Base-by-base conservation (phyloP, 2,329 filamentous ascomycete genomes). In the Diaporthe vexans region DNA sequence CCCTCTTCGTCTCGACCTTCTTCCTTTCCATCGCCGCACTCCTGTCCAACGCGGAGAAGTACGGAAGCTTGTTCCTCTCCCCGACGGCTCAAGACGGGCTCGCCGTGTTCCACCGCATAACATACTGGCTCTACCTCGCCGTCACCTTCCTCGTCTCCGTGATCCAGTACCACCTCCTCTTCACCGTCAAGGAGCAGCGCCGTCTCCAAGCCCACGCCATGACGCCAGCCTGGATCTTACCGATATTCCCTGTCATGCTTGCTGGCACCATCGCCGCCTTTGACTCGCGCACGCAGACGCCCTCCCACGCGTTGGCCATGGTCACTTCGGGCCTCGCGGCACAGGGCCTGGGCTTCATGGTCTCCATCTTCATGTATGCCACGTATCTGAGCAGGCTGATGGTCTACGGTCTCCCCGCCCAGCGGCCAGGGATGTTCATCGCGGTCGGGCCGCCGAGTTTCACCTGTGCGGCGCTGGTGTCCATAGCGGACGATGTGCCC, bases 231-330 rank as follows among this genome's bases (percentile, higher is more conserved):
- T 91, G 90, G 89, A 88, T 91, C 74, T 83, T 92, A 26, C 90
- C 90, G 7, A 88, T 91, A 74, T 92, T 91, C 80, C 90, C 90
- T 10, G 83, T 90, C 78, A 92, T 92, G 90, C 85, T 92, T 29
- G 85, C 87, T 24, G 91, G 91, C 29, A 92, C 90, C 11, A 85
- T 92, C 54, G 90, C 91, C 15, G 86, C 85, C 26, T 83, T 87
- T 52, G 87, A 91, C 71, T 85, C 86, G 35, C 80, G 82, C 26
- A 82, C 84, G 5, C 89, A 91, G 76, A 86, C 87, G 0, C 78
- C 85, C 0, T 76, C 81, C 4, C 79, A 86, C 8, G 85, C 88
- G 4, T 82, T 91, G 61, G 85, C 87, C 10, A 91, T 92, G 73
- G 80, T 92, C 56, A 83, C 86, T 37, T 89, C 89, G 0, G 91